These are phyloP conservation scores for Clarireedia sp. DNA, from an alignment of 2,329 filamentous ascomycete genomes.

Conservation along the genomic window DNA sequence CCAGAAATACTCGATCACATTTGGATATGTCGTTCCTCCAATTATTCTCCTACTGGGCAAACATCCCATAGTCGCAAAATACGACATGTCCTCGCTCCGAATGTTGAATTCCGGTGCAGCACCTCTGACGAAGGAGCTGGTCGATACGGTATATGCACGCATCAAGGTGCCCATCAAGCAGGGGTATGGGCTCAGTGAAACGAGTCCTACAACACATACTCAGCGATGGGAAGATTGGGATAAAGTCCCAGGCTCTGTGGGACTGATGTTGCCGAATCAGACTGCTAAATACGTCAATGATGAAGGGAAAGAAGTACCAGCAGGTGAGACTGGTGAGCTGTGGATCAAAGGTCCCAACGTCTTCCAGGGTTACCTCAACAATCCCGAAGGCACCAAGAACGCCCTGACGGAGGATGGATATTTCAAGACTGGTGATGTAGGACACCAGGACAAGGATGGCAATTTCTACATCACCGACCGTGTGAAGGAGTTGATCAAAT, in stretches of 20 bases:
- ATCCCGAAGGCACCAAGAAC: slow-evolving; percentile 58
- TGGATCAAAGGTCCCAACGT: slow-evolving; percentile 58
- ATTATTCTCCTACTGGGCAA: slow-evolving; percentile 76
- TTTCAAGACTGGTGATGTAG: slow-evolving; percentile 76
- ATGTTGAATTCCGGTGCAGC: slow-evolving; percentile 87
- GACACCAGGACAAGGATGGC: slow-evolving; percentile 64
- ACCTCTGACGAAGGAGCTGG: slow-evolving; percentile 72
- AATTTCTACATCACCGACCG: slow-evolving; percentile 88
- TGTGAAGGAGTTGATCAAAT: slow-evolving; percentile 60
- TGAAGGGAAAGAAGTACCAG: slow-evolving; percentile 50
- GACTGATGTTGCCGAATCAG: slow-evolving; percentile 70
- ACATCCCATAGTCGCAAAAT: slow-evolving; percentile 67
- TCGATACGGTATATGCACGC: slow-evolving; percentile 65
- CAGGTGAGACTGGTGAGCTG: slow-evolving; percentile 59
- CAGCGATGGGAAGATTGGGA: slow-evolving; percentile 72
- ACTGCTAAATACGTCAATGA: slow-evolving; percentile 71
- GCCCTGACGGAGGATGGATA: slow-evolving; percentile 68
- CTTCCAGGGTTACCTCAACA: slow-evolving; percentile 50
- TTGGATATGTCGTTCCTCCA: slow-evolving; percentile 75
- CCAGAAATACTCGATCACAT: slow-evolving; percentile 66
- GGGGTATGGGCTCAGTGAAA: slow-evolving; percentile 86
- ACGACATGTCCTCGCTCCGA: slow-evolving; percentile 69
- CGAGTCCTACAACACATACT: slow-evolving; percentile 68
- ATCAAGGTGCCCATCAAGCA: slow-evolving; percentile 80
- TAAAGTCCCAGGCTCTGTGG: slow-evolving; percentile 68